Base-by-base conservation (phyloP, 345 rosid species). In the Gossypium turneri region DNA sequence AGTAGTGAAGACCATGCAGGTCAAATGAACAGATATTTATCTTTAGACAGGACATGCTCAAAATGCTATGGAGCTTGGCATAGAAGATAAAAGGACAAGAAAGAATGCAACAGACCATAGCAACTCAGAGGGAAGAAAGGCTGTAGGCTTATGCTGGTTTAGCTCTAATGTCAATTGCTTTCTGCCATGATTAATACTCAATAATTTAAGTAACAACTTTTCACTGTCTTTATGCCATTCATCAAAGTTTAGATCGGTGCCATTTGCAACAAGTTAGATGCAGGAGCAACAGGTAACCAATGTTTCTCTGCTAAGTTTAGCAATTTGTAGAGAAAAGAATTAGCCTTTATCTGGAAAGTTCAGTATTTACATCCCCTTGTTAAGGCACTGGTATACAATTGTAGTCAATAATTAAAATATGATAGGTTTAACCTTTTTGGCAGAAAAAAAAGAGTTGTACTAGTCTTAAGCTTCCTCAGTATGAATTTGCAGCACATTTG, bases 401-500 rank as follows among this genome's bases (percentile, higher is more conserved):
- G 45, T 76, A 78, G 51, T 63, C 69, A 66, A 45, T 70, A 79
- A 27, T 79, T 75, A 73, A 58, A 64, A 65, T 70, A 19, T 74
- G 62, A 53, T 73, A 67, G 48, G 56, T 12, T 67, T 47, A 56
- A 48, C 56, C 41, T 47, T 22, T 67, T 67, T 48, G 57, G 38
- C 51, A 47, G 19, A 25, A 7, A 73, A 51, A 71, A 22, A 9
- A 8, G 3, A 15, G 24, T 80, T 72, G 53, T 66, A 71, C 68
- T 70, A 53, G 64, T 73, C 73, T 73, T 57, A 72, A 38, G 57
- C 81, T 58, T 65, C 68, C 71, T 53, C 63, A 56, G 70, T 74
- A 73, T 76, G 41, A 45, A 66, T 78, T 77, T 83, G 78, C 85
- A 67, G 76, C 53, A 77, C 76, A 75, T 77, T 80, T 77, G 52